Conservation (phyloP, 1,284 basidiomycete species). For the Singerocomus inundabilis region DNA sequence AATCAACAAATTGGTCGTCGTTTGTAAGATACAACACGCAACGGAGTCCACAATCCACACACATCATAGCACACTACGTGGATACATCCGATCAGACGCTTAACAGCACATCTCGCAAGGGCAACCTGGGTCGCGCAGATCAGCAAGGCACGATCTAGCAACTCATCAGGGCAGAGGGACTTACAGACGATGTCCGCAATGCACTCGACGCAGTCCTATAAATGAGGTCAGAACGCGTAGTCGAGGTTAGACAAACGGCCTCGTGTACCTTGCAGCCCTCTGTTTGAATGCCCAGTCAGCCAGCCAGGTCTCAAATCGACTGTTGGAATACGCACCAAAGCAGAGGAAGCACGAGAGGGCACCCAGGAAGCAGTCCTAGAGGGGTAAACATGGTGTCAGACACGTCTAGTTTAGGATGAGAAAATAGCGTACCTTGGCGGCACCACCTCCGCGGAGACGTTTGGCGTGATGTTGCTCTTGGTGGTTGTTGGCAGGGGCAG, state of each 20-base stretch:
- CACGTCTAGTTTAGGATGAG: not conserved
- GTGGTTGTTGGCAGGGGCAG: constrained; percentile 37
- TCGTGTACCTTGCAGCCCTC: constrained; percentile 35
- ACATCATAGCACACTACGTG: constrained; percentile 9
- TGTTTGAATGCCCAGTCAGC: constrained; percentile 2
- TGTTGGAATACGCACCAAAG: constrained; percentile 43
- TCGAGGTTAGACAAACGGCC: too few species aligned
- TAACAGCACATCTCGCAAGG: constrained; percentile 36
- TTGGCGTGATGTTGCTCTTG: constrained; percentile 42
- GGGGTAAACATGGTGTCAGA: constrained; percentile 2
- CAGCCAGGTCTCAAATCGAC: not conserved
- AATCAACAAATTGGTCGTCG: not conserved
- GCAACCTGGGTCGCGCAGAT: constrained; percentile 22
- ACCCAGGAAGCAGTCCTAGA: constrained; percentile 51
- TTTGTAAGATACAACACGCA: constrained; percentile 15
- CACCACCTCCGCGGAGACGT: constrained; percentile 51
- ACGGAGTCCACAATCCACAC: not conserved
- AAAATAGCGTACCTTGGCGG: constrained; percentile 37
- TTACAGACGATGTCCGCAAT: constrained; percentile 31
- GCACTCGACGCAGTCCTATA: constrained; percentile 32
- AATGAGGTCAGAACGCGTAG: constrained; percentile 1
- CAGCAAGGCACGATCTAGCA: not conserved
- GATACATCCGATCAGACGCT: not conserved
- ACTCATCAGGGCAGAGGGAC: not conserved
- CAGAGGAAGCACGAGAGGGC: constrained; percentile 50